Conservation (phyloP, 805 yeast species). For the Candida orba region DNA sequence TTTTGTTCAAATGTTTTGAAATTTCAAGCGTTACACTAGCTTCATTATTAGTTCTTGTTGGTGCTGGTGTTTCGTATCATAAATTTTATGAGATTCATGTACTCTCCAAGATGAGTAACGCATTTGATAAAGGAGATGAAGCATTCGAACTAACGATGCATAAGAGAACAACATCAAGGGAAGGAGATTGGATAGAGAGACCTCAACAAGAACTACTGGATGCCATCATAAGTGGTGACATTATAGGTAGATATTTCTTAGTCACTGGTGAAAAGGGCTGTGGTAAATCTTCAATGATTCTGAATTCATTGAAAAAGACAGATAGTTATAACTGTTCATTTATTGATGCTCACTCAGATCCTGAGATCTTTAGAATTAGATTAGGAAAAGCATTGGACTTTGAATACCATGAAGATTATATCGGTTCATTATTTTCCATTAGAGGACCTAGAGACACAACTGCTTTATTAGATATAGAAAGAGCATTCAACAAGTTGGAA, state of each 20-base stretch:
- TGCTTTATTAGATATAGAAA: conserved; percentile 71
- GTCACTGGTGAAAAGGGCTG: conserved; percentile 83
- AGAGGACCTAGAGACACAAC: conserved; percentile 83
- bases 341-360: conserved; percentile 80
- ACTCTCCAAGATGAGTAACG: conserved; percentile 51
- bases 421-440: conserved; percentile 73
- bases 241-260: conserved; percentile 61
- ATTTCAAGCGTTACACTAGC: conserved; percentile 68
- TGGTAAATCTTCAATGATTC: conserved; percentile 70
- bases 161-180: conserved; percentile 28
- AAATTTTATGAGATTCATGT: conserved; percentile 52
- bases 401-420: conserved; percentile 71
- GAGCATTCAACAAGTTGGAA: conserved; percentile 73
- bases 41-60: conserved; percentile 58
- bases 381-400: conserved; percentile 71
- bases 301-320: conserved; percentile 61
- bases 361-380: conserved; percentile 71
- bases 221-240: conserved; percentile 56
- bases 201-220: conserved; percentile 61
- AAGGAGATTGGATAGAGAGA: conserved; percentile 59
- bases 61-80: conserved; percentile 70
- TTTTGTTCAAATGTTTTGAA: conserved; percentile 43
- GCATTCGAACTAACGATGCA: conserved; percentile 55
- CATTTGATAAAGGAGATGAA: conserved; percentile 64
- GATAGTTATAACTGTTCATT: conserved; percentile 59